phyloP scores from a whole-genome alignment of 2,329 filamentous ascomycete species.

The Calonectria pauciramosa region DNA sequence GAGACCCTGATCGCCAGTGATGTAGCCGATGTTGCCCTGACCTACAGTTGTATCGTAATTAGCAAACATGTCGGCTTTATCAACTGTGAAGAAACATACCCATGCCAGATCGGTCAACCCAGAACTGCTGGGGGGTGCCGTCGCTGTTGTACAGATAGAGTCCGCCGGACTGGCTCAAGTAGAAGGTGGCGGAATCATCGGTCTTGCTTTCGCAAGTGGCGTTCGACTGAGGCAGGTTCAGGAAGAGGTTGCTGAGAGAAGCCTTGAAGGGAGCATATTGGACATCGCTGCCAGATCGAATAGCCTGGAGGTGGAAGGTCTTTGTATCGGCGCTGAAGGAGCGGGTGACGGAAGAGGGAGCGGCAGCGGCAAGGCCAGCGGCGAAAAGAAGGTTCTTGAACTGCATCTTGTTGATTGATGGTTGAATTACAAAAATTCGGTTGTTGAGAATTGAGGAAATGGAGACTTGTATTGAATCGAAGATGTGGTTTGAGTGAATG shows the following conservation, averaged over 20 bases:
- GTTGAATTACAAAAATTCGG: fast-evolving
- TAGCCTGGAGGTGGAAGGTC: not conserved
- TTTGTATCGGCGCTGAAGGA: not conserved
- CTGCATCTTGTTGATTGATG: not conserved
- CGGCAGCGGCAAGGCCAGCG: not conserved
- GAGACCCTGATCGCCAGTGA: not conserved
- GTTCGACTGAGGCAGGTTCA: not conserved
- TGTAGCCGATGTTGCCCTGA: not conserved
- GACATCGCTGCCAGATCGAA: not conserved
- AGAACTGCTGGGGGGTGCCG: not conserved
- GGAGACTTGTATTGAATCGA: not conserved
- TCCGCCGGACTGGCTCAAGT: not conserved
- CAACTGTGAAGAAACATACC: not conserved
- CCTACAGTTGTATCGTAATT: not conserved
- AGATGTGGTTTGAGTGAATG: not conserved
- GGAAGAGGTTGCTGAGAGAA: not conserved
- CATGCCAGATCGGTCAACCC: not conserved
- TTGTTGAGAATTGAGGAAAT: not conserved
- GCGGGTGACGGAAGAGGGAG: not conserved
- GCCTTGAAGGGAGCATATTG: not conserved
- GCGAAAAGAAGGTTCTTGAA: not conserved
- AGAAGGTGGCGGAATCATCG: not conserved
- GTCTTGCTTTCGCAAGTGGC: not conserved
- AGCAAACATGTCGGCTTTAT: not conserved
- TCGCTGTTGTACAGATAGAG: not conserved